Evolutionary conservation across 768 basidiomycete species (phyloP).

Genomic region (Plicaturopsis crispa): DNA sequence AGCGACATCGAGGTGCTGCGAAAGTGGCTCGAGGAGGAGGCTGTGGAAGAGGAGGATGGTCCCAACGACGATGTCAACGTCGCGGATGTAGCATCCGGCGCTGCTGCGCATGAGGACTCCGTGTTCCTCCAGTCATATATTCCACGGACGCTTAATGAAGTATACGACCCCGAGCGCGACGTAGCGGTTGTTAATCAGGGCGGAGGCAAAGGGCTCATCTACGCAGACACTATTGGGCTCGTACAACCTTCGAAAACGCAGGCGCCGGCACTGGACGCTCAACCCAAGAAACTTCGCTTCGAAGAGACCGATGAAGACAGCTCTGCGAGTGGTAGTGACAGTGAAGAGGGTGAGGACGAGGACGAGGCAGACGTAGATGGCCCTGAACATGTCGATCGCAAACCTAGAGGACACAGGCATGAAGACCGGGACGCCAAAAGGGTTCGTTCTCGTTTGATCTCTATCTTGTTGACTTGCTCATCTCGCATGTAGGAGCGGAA

Average conservation of each 20-base stretch:
- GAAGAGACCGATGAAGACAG: constrained; percentile 14
- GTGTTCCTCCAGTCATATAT: constrained; percentile 91
- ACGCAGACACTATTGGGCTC: constrained; percentile 80
- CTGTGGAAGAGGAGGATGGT: constrained; percentile 12
- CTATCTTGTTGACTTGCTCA: constrained; percentile 8
- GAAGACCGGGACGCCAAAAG: constrained; percentile 91
- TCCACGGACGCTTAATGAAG: constrained; percentile 85
- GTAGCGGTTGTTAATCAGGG: constrained; percentile 68
- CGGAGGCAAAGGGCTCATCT: constrained; percentile 71
- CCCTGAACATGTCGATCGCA: constrained; percentile 40
- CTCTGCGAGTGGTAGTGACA: constrained; percentile 19
- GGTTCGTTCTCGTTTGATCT: constrained; percentile 32
- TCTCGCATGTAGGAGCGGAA: constrained; percentile 69
- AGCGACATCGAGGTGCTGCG: constrained; percentile 26
- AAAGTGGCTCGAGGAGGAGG: constrained; percentile 40
- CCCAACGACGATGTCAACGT: constrained; percentile 5
- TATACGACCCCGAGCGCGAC: constrained; percentile 93
- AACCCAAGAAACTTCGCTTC: constrained; percentile 2
- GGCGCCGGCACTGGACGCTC: no score
- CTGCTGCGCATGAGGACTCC: constrained; percentile 66
- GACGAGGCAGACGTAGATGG: constrained; percentile 24
- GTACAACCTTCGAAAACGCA: constrained; percentile 34
- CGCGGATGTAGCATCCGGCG: constrained; percentile 11
- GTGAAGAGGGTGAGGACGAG: constrained; percentile 25
- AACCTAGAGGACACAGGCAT: constrained; percentile 80